A percentile compares a stretch with the other conserved stretches of the same genome.
Conservation (phyloP, 1,139 yeast genomes). For the Geotrichum fermentans region DNA sequence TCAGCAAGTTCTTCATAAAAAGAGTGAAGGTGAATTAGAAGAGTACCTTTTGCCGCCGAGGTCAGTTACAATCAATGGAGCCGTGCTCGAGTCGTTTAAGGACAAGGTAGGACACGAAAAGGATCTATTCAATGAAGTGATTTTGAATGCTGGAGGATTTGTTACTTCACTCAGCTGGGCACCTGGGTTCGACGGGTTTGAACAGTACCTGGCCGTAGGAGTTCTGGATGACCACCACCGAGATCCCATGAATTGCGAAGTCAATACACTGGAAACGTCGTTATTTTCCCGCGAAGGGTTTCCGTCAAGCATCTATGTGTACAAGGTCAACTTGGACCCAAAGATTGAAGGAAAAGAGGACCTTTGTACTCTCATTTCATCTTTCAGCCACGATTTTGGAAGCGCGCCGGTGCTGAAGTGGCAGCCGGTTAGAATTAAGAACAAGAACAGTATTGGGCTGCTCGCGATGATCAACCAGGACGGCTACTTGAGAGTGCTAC, state of each 20-base stretch:
- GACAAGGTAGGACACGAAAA: constrained; percentile 5
- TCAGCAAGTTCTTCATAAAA: background rate
- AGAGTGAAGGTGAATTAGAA: background rate
- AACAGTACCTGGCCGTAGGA: constrained; percentile 51
- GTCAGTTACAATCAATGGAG: constrained; percentile 9
- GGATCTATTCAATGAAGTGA: constrained; percentile 17
- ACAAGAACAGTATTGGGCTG: constrained; percentile 37
- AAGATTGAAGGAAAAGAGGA: constrained; percentile 25
- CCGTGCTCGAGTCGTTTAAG: constrained; percentile 4
- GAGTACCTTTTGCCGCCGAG: constrained; percentile 11
- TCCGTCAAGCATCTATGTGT: constrained; percentile 27
- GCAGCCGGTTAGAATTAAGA: constrained; percentile 41
- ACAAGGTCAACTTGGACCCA: constrained; percentile 21
- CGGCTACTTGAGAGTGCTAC: constrained; percentile 54
- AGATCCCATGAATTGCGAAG: constrained; percentile 27
- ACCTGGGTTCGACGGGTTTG: constrained; percentile 30
- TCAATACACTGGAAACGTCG: constrained; percentile 24
- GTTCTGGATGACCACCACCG: constrained; percentile 51
- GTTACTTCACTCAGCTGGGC: constrained; percentile 32
- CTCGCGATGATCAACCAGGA: constrained; percentile 58
- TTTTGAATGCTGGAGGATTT: constrained; percentile 31
- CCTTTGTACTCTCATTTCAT: constrained; percentile 31
- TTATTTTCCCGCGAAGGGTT: constrained; percentile 23
- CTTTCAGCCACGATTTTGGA: constrained; percentile 49
- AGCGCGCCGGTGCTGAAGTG: constrained; percentile 51